A percentile compares a stretch with the other conserved stretches of the same genome.
Evolutionary conservation across 2,329 filamentous ascomycete species (phyloP).

Genomic region (Coleophoma crateriformis): DNA sequence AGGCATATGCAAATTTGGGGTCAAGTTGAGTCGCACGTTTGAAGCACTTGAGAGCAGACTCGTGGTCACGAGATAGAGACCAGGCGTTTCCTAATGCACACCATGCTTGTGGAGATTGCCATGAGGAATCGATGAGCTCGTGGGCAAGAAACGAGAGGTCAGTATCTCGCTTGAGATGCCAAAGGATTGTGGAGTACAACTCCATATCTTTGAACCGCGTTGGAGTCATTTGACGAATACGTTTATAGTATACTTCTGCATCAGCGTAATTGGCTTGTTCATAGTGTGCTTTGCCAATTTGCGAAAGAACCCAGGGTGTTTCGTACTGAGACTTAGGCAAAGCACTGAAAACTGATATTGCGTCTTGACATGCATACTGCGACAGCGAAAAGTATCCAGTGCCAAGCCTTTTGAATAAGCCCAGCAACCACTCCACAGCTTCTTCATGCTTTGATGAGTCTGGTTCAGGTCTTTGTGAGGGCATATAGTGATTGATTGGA

Average conservation of each 20-base stretch:
- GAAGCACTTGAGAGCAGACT: slow-evolving; percentile 92
- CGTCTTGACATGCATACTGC: slow-evolving; percentile 73
- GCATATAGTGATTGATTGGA: slow-evolving; percentile 19
- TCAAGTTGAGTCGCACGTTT: slow-evolving; percentile 88
- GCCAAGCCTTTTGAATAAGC: slow-evolving; percentile 77
- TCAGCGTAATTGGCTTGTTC: slow-evolving; percentile 83
- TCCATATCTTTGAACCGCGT: slow-evolving; percentile 92
- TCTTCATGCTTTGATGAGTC: slow-evolving; percentile 67
- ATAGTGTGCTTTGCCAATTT: slow-evolving; percentile 86
- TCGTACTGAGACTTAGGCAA: slow-evolving; percentile 74
- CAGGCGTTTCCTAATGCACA: slow-evolving; percentile 93
- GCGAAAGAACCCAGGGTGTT: slow-evolving; percentile 87
- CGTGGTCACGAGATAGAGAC: slow-evolving; percentile 86
- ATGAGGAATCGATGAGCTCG: slow-evolving; percentile 79
- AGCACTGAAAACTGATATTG: slow-evolving; percentile 66
- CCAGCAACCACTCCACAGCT: slow-evolving; percentile 69
- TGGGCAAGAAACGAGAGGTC: slow-evolving; percentile 90
- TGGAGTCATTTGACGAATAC: slow-evolving; percentile 73
- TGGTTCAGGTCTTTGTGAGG: slow-evolving; percentile 22
- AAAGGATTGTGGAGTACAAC: slow-evolving; percentile 97
- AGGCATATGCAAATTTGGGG: slow-evolving; percentile 88
- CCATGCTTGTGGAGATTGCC: slow-evolving; percentile 91
- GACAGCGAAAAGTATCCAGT: slow-evolving; percentile 73
- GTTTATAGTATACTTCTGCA: slow-evolving; percentile 80
- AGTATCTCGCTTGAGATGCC: slow-evolving; percentile 90